These are phyloP conservation scores for Omphalotus olearius DNA, from an alignment of 1,284 basidiomycete genomes.

Conservation along the genomic window DNA sequence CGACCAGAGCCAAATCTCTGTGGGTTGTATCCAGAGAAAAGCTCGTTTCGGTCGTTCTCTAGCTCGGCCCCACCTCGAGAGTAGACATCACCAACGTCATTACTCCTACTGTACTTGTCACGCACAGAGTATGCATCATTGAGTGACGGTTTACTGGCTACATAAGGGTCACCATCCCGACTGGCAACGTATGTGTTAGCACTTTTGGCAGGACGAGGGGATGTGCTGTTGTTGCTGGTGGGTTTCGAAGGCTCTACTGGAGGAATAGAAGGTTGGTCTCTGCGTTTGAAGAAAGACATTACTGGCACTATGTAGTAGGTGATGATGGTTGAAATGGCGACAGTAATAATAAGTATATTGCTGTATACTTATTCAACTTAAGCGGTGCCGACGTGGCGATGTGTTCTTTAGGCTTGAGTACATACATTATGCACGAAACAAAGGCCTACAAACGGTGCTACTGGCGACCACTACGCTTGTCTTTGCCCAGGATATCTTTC, in stretches of 20 bases:
- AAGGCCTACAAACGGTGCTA: neutral
- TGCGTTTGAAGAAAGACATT: too few species aligned
- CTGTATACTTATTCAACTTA: too few species aligned
- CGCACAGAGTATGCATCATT: neutral
- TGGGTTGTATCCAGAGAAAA: conserved; percentile 70
- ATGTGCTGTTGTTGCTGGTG: conserved; percentile 28
- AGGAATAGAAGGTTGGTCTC: neutral
- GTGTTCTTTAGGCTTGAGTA: too few species aligned
- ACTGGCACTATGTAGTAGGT: too few species aligned
- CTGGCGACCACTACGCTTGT: conserved; percentile 23
- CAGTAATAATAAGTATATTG: too few species aligned
- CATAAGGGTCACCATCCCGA: conserved; percentile 58
- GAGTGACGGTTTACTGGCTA: conserved; percentile 13
- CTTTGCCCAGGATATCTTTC: conserved; percentile 31
- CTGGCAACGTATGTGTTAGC: conserved; percentile 61
- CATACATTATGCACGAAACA: too few species aligned
- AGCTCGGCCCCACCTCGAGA: conserved; percentile 40
- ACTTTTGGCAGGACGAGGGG: conserved; percentile 28
- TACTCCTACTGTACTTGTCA: conserved; percentile 48
- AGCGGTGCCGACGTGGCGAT: too few species aligned
- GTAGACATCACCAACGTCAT: conserved; percentile 58
- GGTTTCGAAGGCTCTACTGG: conserved; percentile 2
- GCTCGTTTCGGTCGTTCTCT: conserved; percentile 68
- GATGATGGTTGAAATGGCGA: too few species aligned
- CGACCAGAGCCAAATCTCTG: conserved; percentile 52